phyloP scores from a whole-genome alignment of 1,284 basidiomycete species.

The Stygiomarasmius scandens region DNA sequence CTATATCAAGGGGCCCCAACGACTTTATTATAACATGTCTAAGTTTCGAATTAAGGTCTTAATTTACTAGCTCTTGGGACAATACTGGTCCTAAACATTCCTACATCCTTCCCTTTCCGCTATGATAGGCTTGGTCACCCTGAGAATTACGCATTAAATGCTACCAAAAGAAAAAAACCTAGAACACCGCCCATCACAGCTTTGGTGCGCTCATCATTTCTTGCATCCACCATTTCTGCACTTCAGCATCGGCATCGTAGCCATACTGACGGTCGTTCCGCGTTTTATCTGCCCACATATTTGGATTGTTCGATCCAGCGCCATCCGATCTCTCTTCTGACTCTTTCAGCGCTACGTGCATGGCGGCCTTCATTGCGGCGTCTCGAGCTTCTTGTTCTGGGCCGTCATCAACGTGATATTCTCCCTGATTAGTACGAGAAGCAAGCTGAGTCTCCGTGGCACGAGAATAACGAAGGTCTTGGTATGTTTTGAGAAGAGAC shows the following conservation, averaged over 20 bases:
- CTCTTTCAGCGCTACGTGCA: conserved; percentile 13
- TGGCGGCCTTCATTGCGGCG: not conserved
- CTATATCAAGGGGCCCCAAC: too few relatives aligned
- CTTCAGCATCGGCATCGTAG: conserved; percentile 54
- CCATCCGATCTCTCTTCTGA: conserved; percentile 5
- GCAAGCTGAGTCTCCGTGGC: conserved; percentile 49
- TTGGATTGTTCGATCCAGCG: conserved; percentile 45
- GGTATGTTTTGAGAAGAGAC: conserved; percentile 53
- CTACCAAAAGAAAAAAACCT: too few relatives aligned
- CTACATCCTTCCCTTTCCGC: too few relatives aligned
- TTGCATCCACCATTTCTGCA: conserved; percentile 54
- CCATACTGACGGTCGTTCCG: conserved; percentile 48
- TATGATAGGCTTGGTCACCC: too few relatives aligned
- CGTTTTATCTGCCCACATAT: conserved; percentile 52
- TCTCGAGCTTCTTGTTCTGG: conserved; percentile 16
- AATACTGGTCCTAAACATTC: too few relatives aligned
- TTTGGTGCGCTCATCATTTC: too few relatives aligned
- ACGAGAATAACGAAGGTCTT: conserved; percentile 51
- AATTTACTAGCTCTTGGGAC: too few relatives aligned
- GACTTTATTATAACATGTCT: too few relatives aligned
- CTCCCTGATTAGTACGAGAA: conserved; percentile 51
- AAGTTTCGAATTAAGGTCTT: too few relatives aligned
- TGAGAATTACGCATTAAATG: too few relatives aligned
- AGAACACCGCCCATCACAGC: too few relatives aligned
- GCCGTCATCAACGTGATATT: conserved; percentile 46